Base-by-base conservation (phyloP, 2,329 filamentous ascomycete species). In the Pseudocercospora vitis region DNA sequence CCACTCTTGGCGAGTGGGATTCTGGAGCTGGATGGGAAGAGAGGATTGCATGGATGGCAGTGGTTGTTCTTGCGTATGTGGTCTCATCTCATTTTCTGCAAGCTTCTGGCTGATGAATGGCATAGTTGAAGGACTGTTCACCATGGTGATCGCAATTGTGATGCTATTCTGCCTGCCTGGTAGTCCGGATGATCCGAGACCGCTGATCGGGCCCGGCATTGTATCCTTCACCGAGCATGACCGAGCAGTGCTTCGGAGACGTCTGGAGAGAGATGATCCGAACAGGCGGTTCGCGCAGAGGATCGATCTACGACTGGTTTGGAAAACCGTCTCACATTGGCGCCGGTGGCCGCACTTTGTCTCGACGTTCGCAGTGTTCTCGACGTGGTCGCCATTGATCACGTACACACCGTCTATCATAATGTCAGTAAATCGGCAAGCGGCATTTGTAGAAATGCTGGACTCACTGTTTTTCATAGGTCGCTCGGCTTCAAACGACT, bases 381-480 rank as follows among this genome's bases (percentile, higher is more conserved):
- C 77, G 1, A 80, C 78, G 0, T 81, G 78, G 77, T 76, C 75
- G 7, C 75, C 78, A 0, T 62, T 80, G 7, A 80, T 75, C 0
- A 80, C 77, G 0, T 81, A 80, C 55, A 79, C 77, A 0, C 78
- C 77, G 0, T 72, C 72, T 2, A 76, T 78, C 47, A 54, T 54
- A n/a, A 49, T 49, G 46, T 50, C 16, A 49, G 46, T 49, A n/a
- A n/a, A n/a, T n/a, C 39, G 16, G 39, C 39, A 44, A n/a, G 23
- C 23, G 39, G 18, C 6, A 19, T 7, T 2, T 16, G 19, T 35
- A 18, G 11, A 35, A 18, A 35, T 35, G 32, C 14, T 18, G 14
- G 14, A 16, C 32, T 35, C 19, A 35, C 32, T 16, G 2, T 8
- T 8, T 35, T 18, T 35, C 32, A 18, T 29, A 28, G 28, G 39